Evolutionary conservation across 73 alveolate species (phyloP), one percentile per base, ranked within the genome.

Genomic region (Effrenium voratum): DNA sequence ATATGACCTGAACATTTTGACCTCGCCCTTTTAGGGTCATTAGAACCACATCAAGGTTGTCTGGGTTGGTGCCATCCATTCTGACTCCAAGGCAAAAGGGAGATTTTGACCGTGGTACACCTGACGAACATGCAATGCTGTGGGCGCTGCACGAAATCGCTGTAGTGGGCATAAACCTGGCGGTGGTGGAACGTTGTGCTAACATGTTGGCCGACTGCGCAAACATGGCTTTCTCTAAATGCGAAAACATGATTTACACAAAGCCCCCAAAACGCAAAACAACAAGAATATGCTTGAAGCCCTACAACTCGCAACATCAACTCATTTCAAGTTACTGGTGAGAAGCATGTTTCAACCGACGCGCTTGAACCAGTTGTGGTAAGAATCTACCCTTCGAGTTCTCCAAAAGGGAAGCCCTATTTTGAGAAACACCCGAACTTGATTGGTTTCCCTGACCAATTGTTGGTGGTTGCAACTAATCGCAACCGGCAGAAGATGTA

Each of bases 151-250:
- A 90, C 97, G n/a, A 68, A 90, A 87, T 90, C 97, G 59, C 97
- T 90, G 76, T 90, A 90, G 76, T 66, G 97, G 87, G 88, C 76
- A 55, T 68, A 90, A 47, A 90, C 97, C 97, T 90, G 47, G 43
- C 82, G 15, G 30, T 36, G 75, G 15, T 44, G 30, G 26, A 3
- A 72, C 32, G 82, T 19, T 28, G 41, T 32, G 6, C 45, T 28
- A 2, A 45, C 22, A 0, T 26, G 81, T 34, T 70, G n/a, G 1
- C 28, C 72, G 28, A 57, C 16, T 57, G 16, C n/a, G 72, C 36
- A 32, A 32, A 32, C 76, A 24, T 63, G 41, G 4, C 36, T 4
- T 63, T 63, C 8, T 5, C 36, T 38, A 63, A 5, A 63, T 63
- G 10, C 30, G 76, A 8, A 8, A 24, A 8, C 41, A 38, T 4